Conservation (phyloP, 768 basidiomycete genomes). For the Clathrus columnatus region DNA sequence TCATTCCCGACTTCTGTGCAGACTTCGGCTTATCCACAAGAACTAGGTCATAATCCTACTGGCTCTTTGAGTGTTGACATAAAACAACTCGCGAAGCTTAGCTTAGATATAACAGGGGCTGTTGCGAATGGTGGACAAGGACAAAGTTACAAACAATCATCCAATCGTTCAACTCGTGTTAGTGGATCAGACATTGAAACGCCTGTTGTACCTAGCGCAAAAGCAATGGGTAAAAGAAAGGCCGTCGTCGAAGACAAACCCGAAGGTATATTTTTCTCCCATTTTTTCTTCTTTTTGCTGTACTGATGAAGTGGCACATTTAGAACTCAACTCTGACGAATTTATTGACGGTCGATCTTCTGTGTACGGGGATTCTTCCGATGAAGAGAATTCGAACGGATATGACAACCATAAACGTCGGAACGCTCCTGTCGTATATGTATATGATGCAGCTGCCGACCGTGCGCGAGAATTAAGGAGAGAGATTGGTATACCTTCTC, state of each 20-base stretch:
- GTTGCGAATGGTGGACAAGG: neutral
- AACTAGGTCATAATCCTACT: neutral
- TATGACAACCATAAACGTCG: conserved; percentile 22
- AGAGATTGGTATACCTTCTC: conserved; percentile 9
- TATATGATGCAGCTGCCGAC: conserved; percentile 91
- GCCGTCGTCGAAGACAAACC: conserved; percentile 46
- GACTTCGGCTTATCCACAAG: neutral
- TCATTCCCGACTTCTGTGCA: neutral
- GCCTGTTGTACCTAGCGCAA: conserved; percentile 66
- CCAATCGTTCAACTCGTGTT: neutral
- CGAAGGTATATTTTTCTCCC: conserved; percentile 32
- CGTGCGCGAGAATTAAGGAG: conserved; percentile 33
- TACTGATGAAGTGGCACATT: conserved; percentile 3
- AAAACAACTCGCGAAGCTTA: conserved; percentile 1
- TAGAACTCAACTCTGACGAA: conserved; percentile 14
- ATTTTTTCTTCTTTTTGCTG: neutral
- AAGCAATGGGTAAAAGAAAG: conserved; percentile 80
- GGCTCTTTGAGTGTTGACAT: conserved; percentile 3
- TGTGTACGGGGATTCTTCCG: conserved; percentile 23
- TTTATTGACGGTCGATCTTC: conserved; percentile 21
- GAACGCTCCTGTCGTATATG: conserved; percentile 55
- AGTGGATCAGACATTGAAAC: conserved; percentile 12
- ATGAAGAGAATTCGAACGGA: conserved; percentile 37
- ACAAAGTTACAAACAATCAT: neutral
- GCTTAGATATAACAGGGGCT: neutral